Conservation (phyloP, 768 basidiomycete genomes). For the Porphyrellus cyaneotinctus region DNA sequence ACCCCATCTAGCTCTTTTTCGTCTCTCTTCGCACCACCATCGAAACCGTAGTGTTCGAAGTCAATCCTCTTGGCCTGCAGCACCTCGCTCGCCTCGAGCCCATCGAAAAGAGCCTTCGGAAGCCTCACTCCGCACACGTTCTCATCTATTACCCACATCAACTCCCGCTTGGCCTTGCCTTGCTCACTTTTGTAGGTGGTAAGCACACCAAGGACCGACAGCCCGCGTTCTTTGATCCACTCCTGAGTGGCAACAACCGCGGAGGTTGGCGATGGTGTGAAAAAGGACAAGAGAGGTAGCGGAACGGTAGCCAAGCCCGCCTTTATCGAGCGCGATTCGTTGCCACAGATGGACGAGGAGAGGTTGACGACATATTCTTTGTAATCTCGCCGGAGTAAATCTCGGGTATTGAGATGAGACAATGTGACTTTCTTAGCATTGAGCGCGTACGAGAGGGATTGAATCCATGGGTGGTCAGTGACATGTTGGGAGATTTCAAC, state of each 20-base stretch:
- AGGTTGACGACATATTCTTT: constrained; percentile 72
- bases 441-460: constrained; percentile 45
- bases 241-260: constrained; percentile 26
- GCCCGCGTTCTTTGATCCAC: constrained; percentile 64
- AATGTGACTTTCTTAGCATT: constrained; percentile 60
- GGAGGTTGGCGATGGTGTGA: constrained; percentile 28
- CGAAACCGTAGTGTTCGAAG: constrained; percentile 21
- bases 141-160: constrained; percentile 58
- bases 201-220: constrained; percentile 74
- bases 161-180: constrained; percentile 62
- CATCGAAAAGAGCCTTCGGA: constrained; percentile 46
- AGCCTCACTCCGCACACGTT: constrained; percentile 29
- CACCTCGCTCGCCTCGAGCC: constrained; percentile 53
- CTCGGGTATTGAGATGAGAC: constrained; percentile 59
- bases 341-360: constrained; percentile 18
- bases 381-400: constrained; percentile 91
- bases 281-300: constrained; percentile 46
- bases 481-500: constrained; percentile 24
- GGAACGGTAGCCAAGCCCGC: constrained; percentile 86
- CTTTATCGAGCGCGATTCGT: constrained; percentile 39
- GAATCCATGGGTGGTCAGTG: constrained; percentile 41
- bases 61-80: constrained; percentile 46
- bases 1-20: constrained; percentile 14
- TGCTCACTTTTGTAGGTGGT: constrained; percentile 59
- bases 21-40: neutral